Evolutionary conservation across 1,284 basidiomycete species (phyloP).

Genomic region (Ceratobasidium sp.): DNA sequence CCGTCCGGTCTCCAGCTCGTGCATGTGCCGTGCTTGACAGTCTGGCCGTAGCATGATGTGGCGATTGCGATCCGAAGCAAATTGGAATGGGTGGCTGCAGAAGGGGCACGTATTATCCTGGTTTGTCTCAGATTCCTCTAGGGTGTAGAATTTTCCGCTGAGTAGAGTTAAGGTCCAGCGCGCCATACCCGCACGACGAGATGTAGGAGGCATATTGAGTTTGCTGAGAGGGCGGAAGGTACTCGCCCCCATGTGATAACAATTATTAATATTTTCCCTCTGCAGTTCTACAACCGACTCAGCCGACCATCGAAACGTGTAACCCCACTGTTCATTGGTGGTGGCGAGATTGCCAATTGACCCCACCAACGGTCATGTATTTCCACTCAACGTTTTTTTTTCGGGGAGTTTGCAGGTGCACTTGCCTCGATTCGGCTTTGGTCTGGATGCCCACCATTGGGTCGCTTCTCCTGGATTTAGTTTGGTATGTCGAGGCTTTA

Average conservation of each 20-base stretch:
- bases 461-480: not conserved
- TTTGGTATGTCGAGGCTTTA: not conserved
- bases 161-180: not conserved
- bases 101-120: not conserved
- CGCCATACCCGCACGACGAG: not conserved
- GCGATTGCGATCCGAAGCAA: not conserved
- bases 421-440: not conserved
- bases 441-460: not conserved
- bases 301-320: not conserved
- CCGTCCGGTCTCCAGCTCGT: not conserved
- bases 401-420: not conserved
- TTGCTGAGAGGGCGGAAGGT: not conserved
- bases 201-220: not conserved
- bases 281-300: not conserved
- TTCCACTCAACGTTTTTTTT: not conserved
- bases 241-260: not conserved
- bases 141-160: not conserved
- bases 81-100: not conserved
- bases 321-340: not conserved
- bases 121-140: not conserved
- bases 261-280: not conserved
- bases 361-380: not conserved
- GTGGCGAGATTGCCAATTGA: not conserved
- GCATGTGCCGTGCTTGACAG: not conserved
- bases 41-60: constrained; percentile 19